phyloP scores from a whole-genome alignment of 371 early-diverging fungal genomes.

The Parasitella parasitica region DNA sequence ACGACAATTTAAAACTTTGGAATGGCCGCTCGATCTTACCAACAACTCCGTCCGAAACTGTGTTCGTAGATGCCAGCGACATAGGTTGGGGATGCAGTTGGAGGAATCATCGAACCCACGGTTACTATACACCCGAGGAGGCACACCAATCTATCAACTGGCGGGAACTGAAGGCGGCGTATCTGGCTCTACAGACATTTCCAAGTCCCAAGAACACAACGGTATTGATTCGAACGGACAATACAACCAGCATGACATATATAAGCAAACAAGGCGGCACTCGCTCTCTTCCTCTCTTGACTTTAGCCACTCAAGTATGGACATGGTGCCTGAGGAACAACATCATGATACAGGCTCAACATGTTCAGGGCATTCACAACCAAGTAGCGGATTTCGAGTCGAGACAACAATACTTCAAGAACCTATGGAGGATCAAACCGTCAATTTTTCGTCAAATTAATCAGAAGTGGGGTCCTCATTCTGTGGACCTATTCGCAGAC shows the following conservation, averaged over 20 bases:
- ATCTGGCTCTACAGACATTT: neutral
- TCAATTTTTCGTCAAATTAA: constrained; percentile 2
- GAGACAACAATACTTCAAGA: neutral
- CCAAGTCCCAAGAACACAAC: neutral
- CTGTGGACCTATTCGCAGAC: constrained; percentile 25
- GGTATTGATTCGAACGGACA: constrained; percentile 28
- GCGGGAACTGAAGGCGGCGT: constrained; percentile 18
- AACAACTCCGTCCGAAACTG: neutral
- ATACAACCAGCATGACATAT: constrained; percentile 18
- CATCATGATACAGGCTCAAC: constrained; percentile 17
- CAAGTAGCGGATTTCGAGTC: constrained; percentile 12
- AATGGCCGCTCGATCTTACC: constrained; percentile 11
- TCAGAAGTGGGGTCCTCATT: neutral
- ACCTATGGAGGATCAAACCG: constrained; percentile 6
- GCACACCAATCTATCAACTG: constrained; percentile 18
- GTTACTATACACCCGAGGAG: constrained; percentile 14
- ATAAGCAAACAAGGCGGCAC: neutral
- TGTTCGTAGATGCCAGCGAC: constrained; percentile 22
- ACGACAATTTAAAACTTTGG: constrained; percentile 5
- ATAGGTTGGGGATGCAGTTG: constrained; percentile 16
- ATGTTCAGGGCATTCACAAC: neutral
- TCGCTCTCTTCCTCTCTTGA: neutral
- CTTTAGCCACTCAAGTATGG: constrained; percentile 22
- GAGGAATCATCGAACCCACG: constrained; percentile 4
- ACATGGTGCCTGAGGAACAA: constrained; percentile 14